These are phyloP conservation scores for Trichoderma sp. DNA, from an alignment of 2,329 filamentous ascomycete species.

Conservation along the genomic window DNA sequence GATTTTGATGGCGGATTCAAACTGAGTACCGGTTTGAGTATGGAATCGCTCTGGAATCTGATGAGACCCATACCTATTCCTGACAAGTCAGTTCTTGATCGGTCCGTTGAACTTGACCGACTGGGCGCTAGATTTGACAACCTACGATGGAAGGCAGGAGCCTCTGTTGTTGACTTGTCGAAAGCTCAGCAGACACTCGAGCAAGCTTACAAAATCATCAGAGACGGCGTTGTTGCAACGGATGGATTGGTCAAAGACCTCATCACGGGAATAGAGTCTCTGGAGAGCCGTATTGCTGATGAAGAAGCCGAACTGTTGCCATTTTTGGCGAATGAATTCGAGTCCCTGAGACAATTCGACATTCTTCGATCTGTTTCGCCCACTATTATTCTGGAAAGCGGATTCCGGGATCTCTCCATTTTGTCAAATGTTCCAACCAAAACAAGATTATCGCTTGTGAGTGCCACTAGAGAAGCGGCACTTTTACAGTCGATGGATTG, in stretches of 20 bases:
- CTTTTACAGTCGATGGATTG: constrained; percentile 48
- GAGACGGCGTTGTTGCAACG: constrained; percentile 40
- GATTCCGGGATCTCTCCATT: constrained; percentile 31
- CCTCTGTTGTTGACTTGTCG: constrained; percentile 50
- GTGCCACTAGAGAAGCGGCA: constrained; percentile 36
- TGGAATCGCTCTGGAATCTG: constrained; percentile 74
- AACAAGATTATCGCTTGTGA: constrained; percentile 34
- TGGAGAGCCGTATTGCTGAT: constrained; percentile 47
- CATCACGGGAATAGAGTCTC: constrained; percentile 47
- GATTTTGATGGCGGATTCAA: constrained; percentile 69
- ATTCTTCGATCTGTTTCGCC: constrained; percentile 37
- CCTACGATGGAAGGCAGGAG: constrained; percentile 56
- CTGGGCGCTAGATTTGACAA: constrained; percentile 60
- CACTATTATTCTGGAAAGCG: neutral
- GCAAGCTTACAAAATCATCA: constrained; percentile 55
- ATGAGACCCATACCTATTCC: constrained; percentile 63
- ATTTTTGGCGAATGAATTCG: constrained; percentile 55
- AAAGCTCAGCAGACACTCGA: constrained; percentile 54
- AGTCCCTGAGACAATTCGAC: constrained; percentile 52
- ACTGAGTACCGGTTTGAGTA: constrained; percentile 70
- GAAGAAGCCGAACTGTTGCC: constrained; percentile 43
- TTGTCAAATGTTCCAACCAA: constrained; percentile 44
- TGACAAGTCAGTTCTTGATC: constrained; percentile 43
- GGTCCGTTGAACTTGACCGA: constrained; percentile 50
- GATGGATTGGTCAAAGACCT: constrained; percentile 50